Evolutionary conservation across 768 basidiomycete species (phyloP).

Genomic region (Strobilomyces confusus): DNA sequence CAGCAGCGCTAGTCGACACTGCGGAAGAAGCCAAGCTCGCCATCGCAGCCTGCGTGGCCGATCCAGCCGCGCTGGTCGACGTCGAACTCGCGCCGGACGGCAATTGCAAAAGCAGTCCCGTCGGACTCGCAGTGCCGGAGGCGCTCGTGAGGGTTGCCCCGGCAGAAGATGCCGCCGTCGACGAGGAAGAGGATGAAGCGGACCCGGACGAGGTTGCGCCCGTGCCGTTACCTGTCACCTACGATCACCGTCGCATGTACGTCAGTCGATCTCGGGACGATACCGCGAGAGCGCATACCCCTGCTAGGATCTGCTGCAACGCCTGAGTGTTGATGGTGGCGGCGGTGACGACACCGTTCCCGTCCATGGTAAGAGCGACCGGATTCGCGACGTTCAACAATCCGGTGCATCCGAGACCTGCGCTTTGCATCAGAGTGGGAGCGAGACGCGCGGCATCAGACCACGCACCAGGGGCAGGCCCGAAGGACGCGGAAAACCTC

Average conservation of each 20-base stretch:
- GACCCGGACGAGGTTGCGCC: neutral
- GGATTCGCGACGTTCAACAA: constrained; percentile 24
- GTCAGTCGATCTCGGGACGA: neutral
- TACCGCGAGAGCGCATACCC: neutral
- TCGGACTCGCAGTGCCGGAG: neutral
- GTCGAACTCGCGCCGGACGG: too few relatives aligned
- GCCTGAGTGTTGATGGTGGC: constrained; percentile 20
- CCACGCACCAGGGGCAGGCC: constrained; percentile 22
- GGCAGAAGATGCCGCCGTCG: neutral
- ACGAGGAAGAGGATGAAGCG: neutral
- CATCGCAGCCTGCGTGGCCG: neutral
- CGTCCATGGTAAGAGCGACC: constrained; percentile 22
- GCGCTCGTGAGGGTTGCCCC: neutral
- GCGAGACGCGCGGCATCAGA: neutral
- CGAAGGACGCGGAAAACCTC: constrained; percentile 25
- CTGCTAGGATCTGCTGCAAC: constrained; percentile 16
- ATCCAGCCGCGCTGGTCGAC: neutral
- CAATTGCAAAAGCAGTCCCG: neutral
- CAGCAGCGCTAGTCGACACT: neutral
- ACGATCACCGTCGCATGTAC: neutral
- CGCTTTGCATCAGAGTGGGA: neutral
- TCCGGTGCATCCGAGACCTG: constrained; percentile 22
- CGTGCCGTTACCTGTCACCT: neutral
- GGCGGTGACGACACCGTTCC: constrained; percentile 25
- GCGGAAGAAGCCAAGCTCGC: neutral